These are phyloP conservation scores for Pleoardoris graminearum DNA, from an alignment of 2,329 filamentous ascomycete species.

Conservation along the genomic window DNA sequence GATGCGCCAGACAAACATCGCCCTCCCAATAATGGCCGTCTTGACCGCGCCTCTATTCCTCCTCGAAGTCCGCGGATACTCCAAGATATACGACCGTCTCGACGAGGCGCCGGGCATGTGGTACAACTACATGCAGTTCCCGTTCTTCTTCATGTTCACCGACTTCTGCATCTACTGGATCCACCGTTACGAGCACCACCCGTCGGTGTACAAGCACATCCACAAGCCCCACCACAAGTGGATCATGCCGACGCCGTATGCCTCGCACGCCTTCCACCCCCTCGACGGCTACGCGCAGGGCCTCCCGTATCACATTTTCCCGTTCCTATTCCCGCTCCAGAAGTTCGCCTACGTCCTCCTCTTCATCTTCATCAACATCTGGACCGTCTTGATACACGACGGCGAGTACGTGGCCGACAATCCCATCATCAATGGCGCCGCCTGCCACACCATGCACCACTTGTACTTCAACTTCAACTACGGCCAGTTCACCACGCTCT, in stretches of 20 bases:
- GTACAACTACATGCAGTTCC: constrained; percentile 84
- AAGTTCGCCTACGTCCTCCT: constrained; percentile 85
- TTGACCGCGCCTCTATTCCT: constrained; percentile 82
- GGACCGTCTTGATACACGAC: constrained; percentile 95
- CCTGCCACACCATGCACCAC: constrained; percentile 91
- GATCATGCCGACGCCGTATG: constrained; percentile 97
- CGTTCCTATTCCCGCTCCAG: constrained; percentile 88
- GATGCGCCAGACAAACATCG: constrained; percentile 74
- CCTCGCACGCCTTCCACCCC: constrained; percentile 92
- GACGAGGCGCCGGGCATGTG: constrained; percentile 73
- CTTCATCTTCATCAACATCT: constrained; percentile 93
- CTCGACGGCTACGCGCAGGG: constrained; percentile 88
- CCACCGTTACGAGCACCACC: constrained; percentile 82
- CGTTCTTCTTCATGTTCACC: constrained; percentile 84
- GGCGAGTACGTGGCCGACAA: constrained; percentile 92
- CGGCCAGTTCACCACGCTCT: constrained; percentile 89
- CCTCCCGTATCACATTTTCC: constrained; percentile 89
- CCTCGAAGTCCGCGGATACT: constrained; percentile 79
- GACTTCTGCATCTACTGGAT: constrained; percentile 92
- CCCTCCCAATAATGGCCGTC: constrained; percentile 81
- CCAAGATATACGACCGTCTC: constrained; percentile 82
- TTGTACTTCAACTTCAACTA: constrained; percentile 76
- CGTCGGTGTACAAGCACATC: constrained; percentile 77
- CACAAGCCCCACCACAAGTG: constrained; percentile 99
- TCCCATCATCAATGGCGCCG: constrained; percentile 90